These are phyloP conservation scores for Phlegmacium glaucopus DNA, from an alignment of 768 basidiomycete genomes.

Conservation along the genomic window DNA sequence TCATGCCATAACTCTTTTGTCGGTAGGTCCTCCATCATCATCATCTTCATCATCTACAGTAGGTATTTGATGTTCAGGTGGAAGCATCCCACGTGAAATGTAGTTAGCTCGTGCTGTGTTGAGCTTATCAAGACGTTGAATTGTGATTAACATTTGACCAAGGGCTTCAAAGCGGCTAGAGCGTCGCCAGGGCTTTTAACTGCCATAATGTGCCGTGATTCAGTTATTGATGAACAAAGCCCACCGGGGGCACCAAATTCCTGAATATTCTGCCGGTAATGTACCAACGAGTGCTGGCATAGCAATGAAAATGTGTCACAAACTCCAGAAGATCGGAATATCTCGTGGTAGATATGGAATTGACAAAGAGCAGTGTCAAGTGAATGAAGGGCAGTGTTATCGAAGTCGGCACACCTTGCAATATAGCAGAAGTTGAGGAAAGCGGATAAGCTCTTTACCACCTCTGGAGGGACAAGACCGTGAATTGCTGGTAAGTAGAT, in stretches of 20 bases:
- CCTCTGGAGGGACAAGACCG: conserved; percentile 4
- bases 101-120: conserved; percentile 16
- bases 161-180: conserved; percentile 20
- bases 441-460: conserved; percentile 13
- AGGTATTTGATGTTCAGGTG: conserved; percentile 5
- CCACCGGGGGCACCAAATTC: conserved; percentile 15
- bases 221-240: conserved; percentile 20
- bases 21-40: neutral
- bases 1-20: neutral
- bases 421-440: conserved; percentile 30
- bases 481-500: conserved; percentile 8
- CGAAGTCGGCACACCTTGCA: conserved; percentile 10
- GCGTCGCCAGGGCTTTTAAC: conserved; percentile 25
- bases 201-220: conserved; percentile 20
- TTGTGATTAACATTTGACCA: conserved; percentile 24
- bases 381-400: conserved; percentile 9
- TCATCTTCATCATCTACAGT: neutral
- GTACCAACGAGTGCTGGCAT: conserved; percentile 11
- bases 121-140: conserved; percentile 18
- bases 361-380: conserved; percentile 17
- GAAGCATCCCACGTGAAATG: conserved; percentile 9
- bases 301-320: conserved; percentile 10
- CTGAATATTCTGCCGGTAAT: conserved; percentile 9
- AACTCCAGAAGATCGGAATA: conserved; percentile 19
- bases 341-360: conserved; percentile 23